Conservation (phyloP, 2,329 filamentous ascomycete species). For the Periconia sp. region DNA sequence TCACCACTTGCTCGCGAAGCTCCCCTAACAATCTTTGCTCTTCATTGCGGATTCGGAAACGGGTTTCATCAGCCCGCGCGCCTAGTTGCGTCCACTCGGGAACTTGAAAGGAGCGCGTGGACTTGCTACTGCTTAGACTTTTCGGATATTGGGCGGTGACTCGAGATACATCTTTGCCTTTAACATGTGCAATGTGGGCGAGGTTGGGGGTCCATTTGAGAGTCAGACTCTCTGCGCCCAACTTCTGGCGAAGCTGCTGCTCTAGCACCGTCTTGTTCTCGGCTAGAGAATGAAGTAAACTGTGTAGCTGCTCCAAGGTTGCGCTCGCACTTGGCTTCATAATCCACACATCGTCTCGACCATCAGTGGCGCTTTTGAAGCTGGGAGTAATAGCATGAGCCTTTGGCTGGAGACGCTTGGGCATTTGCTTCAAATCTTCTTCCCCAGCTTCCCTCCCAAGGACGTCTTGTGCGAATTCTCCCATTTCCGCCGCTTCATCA, state of each 20-base stretch:
- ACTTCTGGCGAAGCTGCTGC: slow-evolving; percentile 64
- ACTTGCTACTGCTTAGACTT: slow-evolving; percentile 78
- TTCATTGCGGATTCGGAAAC: slow-evolving; percentile 79
- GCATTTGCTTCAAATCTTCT: slow-evolving; percentile 55
- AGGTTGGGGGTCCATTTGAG: slow-evolving; percentile 86
- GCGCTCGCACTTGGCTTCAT: slow-evolving; percentile 71
- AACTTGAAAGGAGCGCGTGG: slow-evolving; percentile 83
- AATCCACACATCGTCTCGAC: slow-evolving; percentile 63
- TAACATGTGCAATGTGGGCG: slow-evolving; percentile 90
- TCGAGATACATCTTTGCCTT: slow-evolving; percentile 70
- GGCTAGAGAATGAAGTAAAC: slow-evolving; percentile 65
- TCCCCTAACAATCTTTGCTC: slow-evolving; percentile 80
- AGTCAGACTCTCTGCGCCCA: slow-evolving; percentile 63
- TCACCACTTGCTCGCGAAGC: slow-evolving; percentile 77
- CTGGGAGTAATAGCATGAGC: slow-evolving; percentile 36
- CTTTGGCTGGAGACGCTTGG: slow-evolving; percentile 45
- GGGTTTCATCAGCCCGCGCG: slow-evolving; percentile 76
- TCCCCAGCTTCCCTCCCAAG: slow-evolving; percentile 68
- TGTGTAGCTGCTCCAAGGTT: slow-evolving; percentile 70
- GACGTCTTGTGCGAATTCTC: slow-evolving; percentile 75
- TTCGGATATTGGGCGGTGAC: slow-evolving; percentile 47
- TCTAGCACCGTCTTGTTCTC: slow-evolving; percentile 67
- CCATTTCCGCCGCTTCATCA: slow-evolving; percentile 71
- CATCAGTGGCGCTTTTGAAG: slow-evolving; percentile 43
- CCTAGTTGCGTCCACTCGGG: slow-evolving; percentile 86